phyloP scores from a whole-genome alignment of 257 asterid genomes.

The Fraxinus quadrangulata region DNA sequence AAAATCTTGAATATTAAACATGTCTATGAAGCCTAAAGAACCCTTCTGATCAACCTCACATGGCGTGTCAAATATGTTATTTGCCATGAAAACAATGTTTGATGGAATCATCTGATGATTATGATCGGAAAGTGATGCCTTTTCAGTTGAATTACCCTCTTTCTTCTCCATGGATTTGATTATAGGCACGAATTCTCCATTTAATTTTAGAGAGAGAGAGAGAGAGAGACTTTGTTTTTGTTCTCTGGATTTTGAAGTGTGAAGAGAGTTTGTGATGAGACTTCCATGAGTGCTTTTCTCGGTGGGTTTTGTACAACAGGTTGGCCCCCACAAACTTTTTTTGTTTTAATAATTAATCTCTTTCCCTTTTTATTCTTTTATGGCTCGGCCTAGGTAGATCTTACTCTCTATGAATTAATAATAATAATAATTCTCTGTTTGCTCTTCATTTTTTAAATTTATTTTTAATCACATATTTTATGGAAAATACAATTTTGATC shows the following conservation, averaged over 20 bases:
- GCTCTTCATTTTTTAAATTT: too few relatives aligned
- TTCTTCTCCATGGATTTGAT: slow-evolving; percentile 35
- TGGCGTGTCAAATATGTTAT: slow-evolving; percentile 23
- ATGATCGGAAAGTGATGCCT: slow-evolving; percentile 33
- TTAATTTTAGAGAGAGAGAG: not conserved
- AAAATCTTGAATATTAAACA: slow-evolving; percentile 27
- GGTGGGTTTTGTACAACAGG: slow-evolving; percentile 29
- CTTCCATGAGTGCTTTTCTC: slow-evolving; percentile 6
- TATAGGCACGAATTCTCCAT: slow-evolving; percentile 32
- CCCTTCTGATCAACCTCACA: slow-evolving; percentile 17
- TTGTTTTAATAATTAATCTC: not conserved
- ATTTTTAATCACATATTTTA: too few relatives aligned
- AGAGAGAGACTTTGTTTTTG: slow-evolving; percentile 18
- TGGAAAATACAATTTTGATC: too few relatives aligned
- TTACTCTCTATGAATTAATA: too few relatives aligned
- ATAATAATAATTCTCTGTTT: too few relatives aligned
- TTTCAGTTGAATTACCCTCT: slow-evolving; percentile 22
- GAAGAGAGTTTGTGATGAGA: slow-evolving; percentile 24
- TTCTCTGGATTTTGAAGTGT: slow-evolving; percentile 24
- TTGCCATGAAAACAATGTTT: slow-evolving; percentile 9
- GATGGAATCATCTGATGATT: slow-evolving; percentile 30
- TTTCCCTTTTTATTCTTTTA: not conserved
- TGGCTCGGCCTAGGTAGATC: not conserved
- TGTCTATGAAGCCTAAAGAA: slow-evolving; percentile 30
- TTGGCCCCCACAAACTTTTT: slow-evolving; percentile 11